Evolutionary conservation across 2,329 filamentous ascomycete species (phyloP), one percentile per base, ranked within the genome.

Genomic region (Alternaria tenuissima): DNA sequence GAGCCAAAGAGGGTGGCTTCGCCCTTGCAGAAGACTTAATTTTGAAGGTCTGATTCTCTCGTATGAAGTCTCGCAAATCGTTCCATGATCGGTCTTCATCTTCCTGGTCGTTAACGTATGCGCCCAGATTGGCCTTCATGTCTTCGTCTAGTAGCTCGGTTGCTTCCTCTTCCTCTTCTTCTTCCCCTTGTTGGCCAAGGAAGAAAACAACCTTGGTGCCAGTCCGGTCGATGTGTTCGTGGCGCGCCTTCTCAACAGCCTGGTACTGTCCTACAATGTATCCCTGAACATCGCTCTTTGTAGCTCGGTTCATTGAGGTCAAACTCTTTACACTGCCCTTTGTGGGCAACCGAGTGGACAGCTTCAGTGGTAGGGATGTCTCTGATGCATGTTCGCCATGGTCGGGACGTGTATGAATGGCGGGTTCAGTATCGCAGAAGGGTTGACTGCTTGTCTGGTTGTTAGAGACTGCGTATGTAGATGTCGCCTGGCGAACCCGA

Each of bases 281-380:
- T 18, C 55, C 52, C 24, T 61, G 57, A 3, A 60, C 48, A 38
- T 56, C 42, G n/a, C n/a, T 20, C 44, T 59, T 59, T 28, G 57
- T 43, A 6, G 5, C 18, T 8, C 24, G 41, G 24, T 42, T 53
- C 16, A 57, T 28, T 14, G 18, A 44, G 18, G 44, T 52, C 48
- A 59, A 44, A 42, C 30, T 28, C n/a, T 41, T 28, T 6, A 32
- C 53, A 44, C 47, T 16, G 18, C 41, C 42, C 14, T 36, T 41
- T 9, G 48, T 32, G 2, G 43, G 52, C 30, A 9, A 24, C 20
- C 5, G 30, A n/a, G 16, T 36, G 3, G 18, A 48, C 22, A 30
- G 18, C 18, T 9, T 41, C 2, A 4, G 38, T 3, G 7, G 11
- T 22, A 7, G 18, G 18, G 18, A 22, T 9, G 38, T 41, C 18